A percentile compares a stretch with the other conserved stretches of the same genome.
These are phyloP conservation scores for Neocatenulostroma microsporum DNA, from an alignment of 2,329 filamentous ascomycete genomes.

Conservation along the genomic window DNA sequence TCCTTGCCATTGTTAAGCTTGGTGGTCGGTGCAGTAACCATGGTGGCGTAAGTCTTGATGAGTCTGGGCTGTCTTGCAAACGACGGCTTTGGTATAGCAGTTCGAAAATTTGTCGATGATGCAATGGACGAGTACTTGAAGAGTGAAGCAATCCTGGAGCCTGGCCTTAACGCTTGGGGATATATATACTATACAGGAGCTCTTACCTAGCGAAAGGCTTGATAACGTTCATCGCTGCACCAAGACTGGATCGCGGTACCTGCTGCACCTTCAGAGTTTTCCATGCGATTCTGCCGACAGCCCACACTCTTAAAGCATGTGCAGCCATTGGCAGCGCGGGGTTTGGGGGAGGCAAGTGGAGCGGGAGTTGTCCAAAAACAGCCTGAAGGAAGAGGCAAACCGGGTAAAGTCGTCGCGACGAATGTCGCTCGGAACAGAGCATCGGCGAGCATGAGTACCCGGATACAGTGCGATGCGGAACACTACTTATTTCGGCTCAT, in stretches of 20 bases:
- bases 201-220: constrained; percentile 9
- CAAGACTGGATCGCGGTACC: neutral
- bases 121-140: constrained; percentile 2
- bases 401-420: constrained; percentile 6
- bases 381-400: constrained; percentile 2
- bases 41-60: constrained; percentile 20
- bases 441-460: no score
- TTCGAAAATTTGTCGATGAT: constrained; percentile 1
- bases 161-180: constrained; percentile 1
- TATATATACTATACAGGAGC: constrained; percentile 1
- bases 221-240: constrained; percentile 5
- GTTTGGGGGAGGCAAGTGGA: constrained; percentile 4
- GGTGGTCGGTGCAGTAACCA: constrained; percentile 24
- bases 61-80: constrained; percentile 4
- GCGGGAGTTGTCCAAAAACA: neutral
- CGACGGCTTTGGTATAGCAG: constrained; percentile 1
- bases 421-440: no score
- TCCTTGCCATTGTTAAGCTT: constrained; percentile 33
- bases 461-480: no score
- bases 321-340: constrained; percentile 5
- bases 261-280: constrained; percentile 1
- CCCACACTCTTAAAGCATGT: constrained; percentile 1
- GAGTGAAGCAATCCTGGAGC: constrained; percentile 6
- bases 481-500: no score
- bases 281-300: constrained; percentile 6